Conservation (phyloP, 1,284 basidiomycete genomes). For the Boletus sp. region DNA sequence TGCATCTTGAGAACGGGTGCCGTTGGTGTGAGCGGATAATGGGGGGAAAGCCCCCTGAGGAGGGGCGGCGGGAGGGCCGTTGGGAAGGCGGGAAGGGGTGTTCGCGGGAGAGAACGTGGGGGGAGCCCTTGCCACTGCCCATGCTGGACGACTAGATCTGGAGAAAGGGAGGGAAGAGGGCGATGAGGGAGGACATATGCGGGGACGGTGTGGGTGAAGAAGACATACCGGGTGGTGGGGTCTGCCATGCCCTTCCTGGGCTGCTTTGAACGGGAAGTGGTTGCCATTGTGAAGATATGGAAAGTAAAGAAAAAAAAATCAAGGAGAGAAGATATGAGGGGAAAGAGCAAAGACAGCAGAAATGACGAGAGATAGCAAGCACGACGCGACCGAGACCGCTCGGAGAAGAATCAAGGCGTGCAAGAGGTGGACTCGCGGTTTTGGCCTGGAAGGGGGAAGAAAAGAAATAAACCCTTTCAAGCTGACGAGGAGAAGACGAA, state of each 20-base stretch:
- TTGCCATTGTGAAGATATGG: slow-evolving; percentile 46
- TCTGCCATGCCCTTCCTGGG: slow-evolving; percentile 56
- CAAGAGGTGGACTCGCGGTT: slow-evolving; percentile 22
- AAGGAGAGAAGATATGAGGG: slow-evolving; percentile 31
- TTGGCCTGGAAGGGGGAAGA: slow-evolving; percentile 15
- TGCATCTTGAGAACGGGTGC: slow-evolving; percentile 41
- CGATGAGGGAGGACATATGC: slow-evolving; percentile 10
- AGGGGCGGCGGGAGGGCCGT: slow-evolving; percentile 35
- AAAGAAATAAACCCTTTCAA: slow-evolving; percentile 25
- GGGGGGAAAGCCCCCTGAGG: slow-evolving; percentile 48
- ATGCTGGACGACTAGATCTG: slow-evolving; percentile 52
- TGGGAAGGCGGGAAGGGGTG: slow-evolving; percentile 48
- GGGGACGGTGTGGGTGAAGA: slow-evolving; percentile 11
- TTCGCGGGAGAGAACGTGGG: slow-evolving; percentile 60
- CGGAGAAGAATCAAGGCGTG: slow-evolving; percentile 21
- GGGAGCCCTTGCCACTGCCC: slow-evolving; percentile 60
- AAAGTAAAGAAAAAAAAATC: slow-evolving; percentile 30
- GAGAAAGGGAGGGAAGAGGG: slow-evolving; percentile 8
- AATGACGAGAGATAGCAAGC: slow-evolving; percentile 36
- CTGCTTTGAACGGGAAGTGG: slow-evolving; percentile 55
- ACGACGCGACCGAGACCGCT: slow-evolving; percentile 32
- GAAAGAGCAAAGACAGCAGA: slow-evolving; percentile 31
- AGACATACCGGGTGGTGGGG: slow-evolving; percentile 50
- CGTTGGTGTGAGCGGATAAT: slow-evolving; percentile 44
- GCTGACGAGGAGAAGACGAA: slow-evolving; percentile 24